Conservation (phyloP, 139 green algal genomes). For the Penium margaritaceum region DNA sequence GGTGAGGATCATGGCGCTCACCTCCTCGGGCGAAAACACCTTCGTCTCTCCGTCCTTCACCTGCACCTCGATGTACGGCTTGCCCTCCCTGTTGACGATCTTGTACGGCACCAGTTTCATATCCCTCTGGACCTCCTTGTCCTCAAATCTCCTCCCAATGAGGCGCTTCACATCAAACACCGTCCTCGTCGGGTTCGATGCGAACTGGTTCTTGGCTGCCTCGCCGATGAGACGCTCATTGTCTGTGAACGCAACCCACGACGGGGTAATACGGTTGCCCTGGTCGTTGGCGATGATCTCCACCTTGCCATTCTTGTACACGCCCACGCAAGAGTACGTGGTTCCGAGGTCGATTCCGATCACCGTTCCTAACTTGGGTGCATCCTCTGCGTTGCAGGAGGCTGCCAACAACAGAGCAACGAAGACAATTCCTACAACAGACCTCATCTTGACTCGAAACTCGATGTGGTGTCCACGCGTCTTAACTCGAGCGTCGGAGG, state of each 20-base stretch:
- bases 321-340: constrained; percentile 95
- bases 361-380: constrained; percentile 46
- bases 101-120: constrained; percentile 92
- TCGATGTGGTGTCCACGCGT: too few species aligned
- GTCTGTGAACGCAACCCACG: constrained; percentile 98
- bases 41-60: constrained; percentile 57
- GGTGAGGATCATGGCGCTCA: constrained; percentile 91
- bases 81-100: constrained; percentile 82
- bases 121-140: constrained; percentile 92
- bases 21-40: constrained; percentile 87
- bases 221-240: constrained; percentile 96
- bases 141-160: constrained; percentile 80
- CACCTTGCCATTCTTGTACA: constrained; percentile 95
- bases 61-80: constrained; percentile 81
- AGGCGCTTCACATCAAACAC: constrained; percentile 98
- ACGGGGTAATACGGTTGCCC: constrained; percentile 97
- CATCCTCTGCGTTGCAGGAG: constrained; percentile 46
- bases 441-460: too few species aligned
- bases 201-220: constrained; percentile 93
- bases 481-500: too few species aligned
- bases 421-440: too few species aligned
- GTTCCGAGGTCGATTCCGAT: constrained; percentile 99
- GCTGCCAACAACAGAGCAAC: too few species aligned
- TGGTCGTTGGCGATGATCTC: constrained; percentile 99
- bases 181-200: constrained; percentile 81